Percentiles rank a stretch among this genome's conserved stretches.
phyloP scores from a whole-genome alignment of 2,329 filamentous ascomycete species.

The Gremmenia infestans region DNA sequence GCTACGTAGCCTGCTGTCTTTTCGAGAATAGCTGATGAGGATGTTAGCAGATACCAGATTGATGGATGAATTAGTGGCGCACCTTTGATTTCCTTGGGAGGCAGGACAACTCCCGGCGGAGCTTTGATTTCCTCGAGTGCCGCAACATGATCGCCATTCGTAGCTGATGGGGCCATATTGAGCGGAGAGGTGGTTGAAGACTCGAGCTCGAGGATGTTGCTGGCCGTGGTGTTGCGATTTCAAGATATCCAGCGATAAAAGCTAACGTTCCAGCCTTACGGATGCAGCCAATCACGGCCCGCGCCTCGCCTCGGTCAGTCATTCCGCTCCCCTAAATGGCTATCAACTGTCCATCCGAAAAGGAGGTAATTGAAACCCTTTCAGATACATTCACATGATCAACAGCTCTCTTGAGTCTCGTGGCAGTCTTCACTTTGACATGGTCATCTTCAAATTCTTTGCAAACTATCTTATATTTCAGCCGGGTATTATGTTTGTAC shows the following conservation, averaged over 20 bases:
- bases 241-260: not conserved
- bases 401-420: no score
- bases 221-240: not conserved
- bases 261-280: conserved; percentile 7
- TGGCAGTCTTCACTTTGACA: no score
- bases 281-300: conserved; percentile 3
- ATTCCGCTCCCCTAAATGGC: not conserved
- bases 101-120: conserved; percentile 78
- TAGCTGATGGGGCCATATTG: conserved; percentile 31
- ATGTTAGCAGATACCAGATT: conserved; percentile 33
- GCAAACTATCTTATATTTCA: no score
- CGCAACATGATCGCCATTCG: conserved; percentile 48
- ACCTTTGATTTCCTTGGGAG: conserved; percentile 75
- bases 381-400: no score
- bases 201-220: not conserved
- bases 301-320: not conserved
- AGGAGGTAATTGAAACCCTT: no score
- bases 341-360: not conserved
- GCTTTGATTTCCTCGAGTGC: conserved; percentile 66
- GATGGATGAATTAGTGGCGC: conserved; percentile 14
- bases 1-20: conserved; percentile 93
- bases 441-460: no score
- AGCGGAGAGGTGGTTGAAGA: not conserved
- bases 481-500: not conserved
- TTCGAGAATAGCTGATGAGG: conserved; percentile 61